A percentile compares a stretch with the other conserved stretches of the same genome.
These are phyloP conservation scores for Septoria petroselini DNA, from an alignment of 2,329 filamentous ascomycete species.

Conservation along the genomic window DNA sequence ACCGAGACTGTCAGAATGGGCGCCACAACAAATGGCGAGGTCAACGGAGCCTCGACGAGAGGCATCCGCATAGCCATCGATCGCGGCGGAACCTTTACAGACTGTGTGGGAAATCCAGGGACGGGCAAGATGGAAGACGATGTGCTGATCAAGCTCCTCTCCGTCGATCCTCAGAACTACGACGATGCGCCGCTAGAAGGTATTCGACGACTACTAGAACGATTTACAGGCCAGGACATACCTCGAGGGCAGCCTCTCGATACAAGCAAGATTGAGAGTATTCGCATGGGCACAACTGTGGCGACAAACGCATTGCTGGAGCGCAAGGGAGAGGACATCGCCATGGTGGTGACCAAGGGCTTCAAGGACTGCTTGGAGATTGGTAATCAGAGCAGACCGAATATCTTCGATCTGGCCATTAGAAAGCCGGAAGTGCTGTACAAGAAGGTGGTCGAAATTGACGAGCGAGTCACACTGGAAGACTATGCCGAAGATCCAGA, in stretches of 20 bases:
- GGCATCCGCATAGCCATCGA: slow-evolving; percentile 73
- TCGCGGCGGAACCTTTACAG: slow-evolving; percentile 87
- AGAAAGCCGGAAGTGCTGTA: slow-evolving; percentile 84
- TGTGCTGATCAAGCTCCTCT: slow-evolving; percentile 81
- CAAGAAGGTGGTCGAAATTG: slow-evolving; percentile 79
- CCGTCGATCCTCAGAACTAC: slow-evolving; percentile 87
- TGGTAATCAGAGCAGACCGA: slow-evolving; percentile 83
- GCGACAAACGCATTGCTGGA: slow-evolving; percentile 90
- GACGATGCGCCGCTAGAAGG: slow-evolving; percentile 86
- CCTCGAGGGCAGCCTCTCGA: slow-evolving; percentile 76
- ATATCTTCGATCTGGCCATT: slow-evolving; percentile 88
- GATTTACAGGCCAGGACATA: slow-evolving; percentile 71
- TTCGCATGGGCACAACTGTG: slow-evolving; percentile 94
- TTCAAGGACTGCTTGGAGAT: slow-evolving; percentile 87
- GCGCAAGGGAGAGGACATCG: slow-evolving; percentile 84
- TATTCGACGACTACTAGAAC: slow-evolving; percentile 78
- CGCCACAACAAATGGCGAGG: slow-evolving; percentile 14
- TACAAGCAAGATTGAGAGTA: slow-evolving; percentile 79
- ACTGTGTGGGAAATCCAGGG: slow-evolving; percentile 79
- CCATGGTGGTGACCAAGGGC: slow-evolving; percentile 79
- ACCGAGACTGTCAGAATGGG: slow-evolving; percentile 8
- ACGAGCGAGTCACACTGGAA: slow-evolving; percentile 86
- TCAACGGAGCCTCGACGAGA: slow-evolving; percentile 31
- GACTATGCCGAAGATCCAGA: slow-evolving; percentile 87
- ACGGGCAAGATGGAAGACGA: slow-evolving; percentile 68